Base-by-base conservation (phyloP, 2,329 filamentous ascomycete genomes). In the Aureobasidium sp. region DNA sequence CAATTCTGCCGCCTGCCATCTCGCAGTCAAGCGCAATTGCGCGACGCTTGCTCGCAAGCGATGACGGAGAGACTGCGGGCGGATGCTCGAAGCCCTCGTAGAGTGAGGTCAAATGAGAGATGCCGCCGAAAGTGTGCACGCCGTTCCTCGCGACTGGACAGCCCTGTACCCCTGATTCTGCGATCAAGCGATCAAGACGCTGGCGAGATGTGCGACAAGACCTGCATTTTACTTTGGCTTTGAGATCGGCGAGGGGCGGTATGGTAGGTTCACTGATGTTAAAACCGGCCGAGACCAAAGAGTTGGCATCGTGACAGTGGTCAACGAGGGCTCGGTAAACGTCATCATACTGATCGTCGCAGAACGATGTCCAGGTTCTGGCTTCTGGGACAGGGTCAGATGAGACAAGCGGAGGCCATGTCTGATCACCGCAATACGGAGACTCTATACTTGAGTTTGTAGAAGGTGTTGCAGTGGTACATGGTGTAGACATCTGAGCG, bases 21-120 rank as follows among this genome's bases (percentile, higher is more conserved):
- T 59, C 55, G 15, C 55, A 59, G 24, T 59, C 55, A 15, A 59
- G 41, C 2, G 41, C 41, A 20, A 59, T 59, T 13, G 55, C 55
- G 3, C 41, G 27, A 12, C 43, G 55, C n/a, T 59, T 59, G 32
- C 7, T 34, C 1, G 17, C 20, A 9, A n/a, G n/a, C 13, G 17
- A 26, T 10, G 37, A 2, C 1, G n/a, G n/a, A 46, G 12, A 59
- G 20, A 24, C 13, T 10, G 15, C 10, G 12, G 55, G 55, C 4
- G 41, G 10, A 29, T 47, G n/a, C 13, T 59, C 32, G 10, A 59
- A 59, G 6, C 12, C 55, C 12, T 36, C 13, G 32, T 59, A 59
- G 17, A 32, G 39, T n/a, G 55, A 15, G 6, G 10, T 39, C n/a
- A 59, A 17, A 29, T 59, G 55, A 26, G 55, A 26, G 20, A 47